Base-by-base conservation (phyloP, 1,284 basidiomycete genomes). In the Mixia osmundae region DNA sequence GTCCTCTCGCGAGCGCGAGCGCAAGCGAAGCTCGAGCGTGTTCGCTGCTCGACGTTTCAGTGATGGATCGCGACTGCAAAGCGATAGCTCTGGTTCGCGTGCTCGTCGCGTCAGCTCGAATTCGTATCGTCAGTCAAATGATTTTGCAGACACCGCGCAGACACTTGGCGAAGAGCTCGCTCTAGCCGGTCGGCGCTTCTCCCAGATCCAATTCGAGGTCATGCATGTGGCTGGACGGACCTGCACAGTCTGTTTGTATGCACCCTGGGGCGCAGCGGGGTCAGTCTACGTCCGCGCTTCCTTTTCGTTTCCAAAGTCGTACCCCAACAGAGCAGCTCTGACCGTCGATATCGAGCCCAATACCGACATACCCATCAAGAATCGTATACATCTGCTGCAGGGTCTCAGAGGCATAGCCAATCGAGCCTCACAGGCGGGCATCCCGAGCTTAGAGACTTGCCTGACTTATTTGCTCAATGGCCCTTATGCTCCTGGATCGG, bases 251-350 rank as follows among this genome's bases (percentile, higher is more conserved):
- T 76, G 79, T 6, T 60, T 91, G 32, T 73, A 82, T 48, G 80
- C 80, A 1, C 83, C 82, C 1, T 89, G 83, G 82, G 80, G 79
- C 8, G 74, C 75, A 39, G 68, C 54, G 60, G 11, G 73, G 66
- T 15, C 72, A 32, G 41, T 76, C 4, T 83, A 79, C 59, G 71
- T 89, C 37, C 71, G 85, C 1, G 69, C 87, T n/a, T 75, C 78
- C 4, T 87, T 89, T 59, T 71, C 70, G 2, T 91, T 91, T 52
- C 83, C 85, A 1, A 64, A 68, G 22, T 68, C 69, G 32, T 94
- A 94, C 50, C 82, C 83, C 0, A 64, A 69, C 16, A 61, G 61
- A 0, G 44, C 48, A 0, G 61, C 70, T 36, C 80, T 82, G 0
- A 65, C 64, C 2, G 68, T 87, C 31, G 78, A 83, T 38, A 63